These are phyloP conservation scores for Xylariaceae sp. DNA, from an alignment of 2,329 filamentous ascomycete genomes.

Conservation along the genomic window DNA sequence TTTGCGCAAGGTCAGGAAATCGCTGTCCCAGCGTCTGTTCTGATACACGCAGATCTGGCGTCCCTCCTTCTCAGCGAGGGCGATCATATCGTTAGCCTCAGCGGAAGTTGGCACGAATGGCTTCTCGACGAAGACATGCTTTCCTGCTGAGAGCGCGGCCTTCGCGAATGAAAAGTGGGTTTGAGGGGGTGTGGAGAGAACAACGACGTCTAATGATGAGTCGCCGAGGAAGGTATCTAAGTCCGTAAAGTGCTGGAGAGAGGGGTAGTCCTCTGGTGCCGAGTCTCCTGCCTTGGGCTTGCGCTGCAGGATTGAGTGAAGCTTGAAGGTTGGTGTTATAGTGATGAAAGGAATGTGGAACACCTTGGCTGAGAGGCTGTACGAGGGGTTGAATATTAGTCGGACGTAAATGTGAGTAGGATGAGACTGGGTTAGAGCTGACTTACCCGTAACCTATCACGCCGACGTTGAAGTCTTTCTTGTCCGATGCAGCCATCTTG, in stretches of 20 bases:
- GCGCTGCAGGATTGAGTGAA: slow-evolving; percentile 75
- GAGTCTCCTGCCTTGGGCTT: slow-evolving; percentile 61
- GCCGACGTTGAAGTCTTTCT: slow-evolving; percentile 47
- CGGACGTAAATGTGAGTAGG: background rate
- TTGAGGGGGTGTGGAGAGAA: slow-evolving; percentile 68
- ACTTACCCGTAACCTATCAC: slow-evolving; percentile 50
- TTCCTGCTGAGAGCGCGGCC: slow-evolving; percentile 62
- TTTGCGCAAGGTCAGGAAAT: slow-evolving; percentile 67
- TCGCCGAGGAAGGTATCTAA: slow-evolving; percentile 63
- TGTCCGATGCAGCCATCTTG: slow-evolving; percentile 18
- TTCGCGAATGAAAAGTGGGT: slow-evolving; percentile 65
- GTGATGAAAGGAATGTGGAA: slow-evolving; percentile 81
- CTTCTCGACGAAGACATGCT: slow-evolving; percentile 80
- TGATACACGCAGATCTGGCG: slow-evolving; percentile 66
- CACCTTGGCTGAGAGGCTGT: slow-evolving; percentile 64
- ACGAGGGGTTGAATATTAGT: slow-evolving; percentile 8
- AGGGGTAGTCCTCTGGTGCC: slow-evolving; percentile 64
- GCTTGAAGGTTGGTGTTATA: slow-evolving; percentile 58
- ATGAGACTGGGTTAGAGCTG: background rate
- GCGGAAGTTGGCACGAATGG: slow-evolving; percentile 70
- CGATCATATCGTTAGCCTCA: slow-evolving; percentile 62
- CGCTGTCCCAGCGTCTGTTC: slow-evolving; percentile 73
- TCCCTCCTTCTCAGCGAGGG: slow-evolving; percentile 47
- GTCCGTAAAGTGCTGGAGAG: slow-evolving; percentile 60
- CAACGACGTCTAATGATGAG: slow-evolving; percentile 61